phyloP scores from a whole-genome alignment of 2,329 filamentous ascomycete genomes.

The Claviceps sorghi region DNA sequence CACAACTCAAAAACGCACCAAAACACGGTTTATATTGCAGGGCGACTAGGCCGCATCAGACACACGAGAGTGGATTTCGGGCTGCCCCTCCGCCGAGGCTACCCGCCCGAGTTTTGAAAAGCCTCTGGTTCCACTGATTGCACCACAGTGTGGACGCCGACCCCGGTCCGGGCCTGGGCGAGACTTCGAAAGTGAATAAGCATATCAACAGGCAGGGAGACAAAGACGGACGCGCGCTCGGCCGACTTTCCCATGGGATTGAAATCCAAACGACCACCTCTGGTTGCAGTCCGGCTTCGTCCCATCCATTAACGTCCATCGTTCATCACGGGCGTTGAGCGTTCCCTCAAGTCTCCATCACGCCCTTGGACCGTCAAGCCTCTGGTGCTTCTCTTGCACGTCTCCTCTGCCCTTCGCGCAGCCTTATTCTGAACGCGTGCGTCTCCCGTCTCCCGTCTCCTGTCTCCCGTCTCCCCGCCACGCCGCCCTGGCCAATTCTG shows the following conservation, averaged over 20 bases:
- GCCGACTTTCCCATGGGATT: background rate
- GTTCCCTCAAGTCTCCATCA: background rate
- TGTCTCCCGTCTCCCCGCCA: background rate
- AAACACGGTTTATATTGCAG: background rate
- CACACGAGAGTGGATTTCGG: constrained; percentile 2
- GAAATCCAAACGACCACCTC: background rate
- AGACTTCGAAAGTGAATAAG: background rate
- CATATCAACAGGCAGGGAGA: background rate
- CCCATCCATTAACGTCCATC: background rate
- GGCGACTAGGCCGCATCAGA: background rate
- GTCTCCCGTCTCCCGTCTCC: background rate
- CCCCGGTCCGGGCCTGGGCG: constrained; percentile 1
- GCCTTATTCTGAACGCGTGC: background rate
- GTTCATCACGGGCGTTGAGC: background rate
- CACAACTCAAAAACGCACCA: background rate
- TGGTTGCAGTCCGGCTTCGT: background rate
- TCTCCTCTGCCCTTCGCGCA: background rate
- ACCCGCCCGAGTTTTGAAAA: constrained; percentile 1
- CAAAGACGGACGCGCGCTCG: background rate
- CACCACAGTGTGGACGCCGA: constrained; percentile 1
- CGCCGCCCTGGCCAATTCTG: constrained; percentile 6
- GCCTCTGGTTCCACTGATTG: background rate
- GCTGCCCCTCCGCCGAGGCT: background rate
- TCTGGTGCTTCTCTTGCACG: background rate
- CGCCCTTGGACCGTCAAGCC: background rate